Evolutionary conservation across 1,139 yeast species (phyloP).

Genomic region (Groenewaldozyma auringiensis): DNA sequence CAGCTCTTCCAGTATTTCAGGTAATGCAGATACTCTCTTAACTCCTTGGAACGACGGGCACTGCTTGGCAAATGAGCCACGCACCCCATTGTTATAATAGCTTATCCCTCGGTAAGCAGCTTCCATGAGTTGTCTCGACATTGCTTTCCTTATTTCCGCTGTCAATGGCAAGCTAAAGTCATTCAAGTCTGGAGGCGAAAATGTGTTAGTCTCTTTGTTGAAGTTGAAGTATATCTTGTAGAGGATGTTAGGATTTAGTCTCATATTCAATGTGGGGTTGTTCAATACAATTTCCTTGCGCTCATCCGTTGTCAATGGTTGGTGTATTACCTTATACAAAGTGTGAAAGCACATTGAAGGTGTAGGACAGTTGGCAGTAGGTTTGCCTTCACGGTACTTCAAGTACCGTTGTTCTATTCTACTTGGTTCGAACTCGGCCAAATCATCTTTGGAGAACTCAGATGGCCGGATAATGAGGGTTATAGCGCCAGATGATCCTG

Average conservation of each 20-base stretch:
- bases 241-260: conserved; percentile 45
- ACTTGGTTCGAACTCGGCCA: conserved; percentile 18
- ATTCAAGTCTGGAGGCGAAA: conserved; percentile 52
- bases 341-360: conserved; percentile 23
- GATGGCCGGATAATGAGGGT: conserved; percentile 22
- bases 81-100: too few species aligned
- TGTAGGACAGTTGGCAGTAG: conserved; percentile 20
- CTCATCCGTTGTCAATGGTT: conserved; percentile 22
- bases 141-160: conserved; percentile 13
- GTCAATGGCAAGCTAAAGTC: conserved; percentile 28
- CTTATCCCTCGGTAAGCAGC: conserved; percentile 14
- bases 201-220: conserved; percentile 37
- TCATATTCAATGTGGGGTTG: conserved; percentile 25
- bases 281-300: conserved; percentile 21
- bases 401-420: conserved; percentile 20
- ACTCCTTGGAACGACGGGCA: background rate
- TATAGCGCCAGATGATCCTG: conserved; percentile 16
- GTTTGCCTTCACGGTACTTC: conserved; percentile 17
- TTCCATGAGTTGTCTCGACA: conserved; percentile 19
- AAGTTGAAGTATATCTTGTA: conserved; percentile 38
- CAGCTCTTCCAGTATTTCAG: background rate
- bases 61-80: conserved; percentile 5
- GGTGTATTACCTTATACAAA: conserved; percentile 21
- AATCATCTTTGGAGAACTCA: conserved; percentile 18
- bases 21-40: background rate